A percentile compares a stretch with the other conserved stretches of the same genome.
Evolutionary conservation across 1,284 basidiomycete genomes (phyloP).

Genomic region (Fomitopsis palustris): DNA sequence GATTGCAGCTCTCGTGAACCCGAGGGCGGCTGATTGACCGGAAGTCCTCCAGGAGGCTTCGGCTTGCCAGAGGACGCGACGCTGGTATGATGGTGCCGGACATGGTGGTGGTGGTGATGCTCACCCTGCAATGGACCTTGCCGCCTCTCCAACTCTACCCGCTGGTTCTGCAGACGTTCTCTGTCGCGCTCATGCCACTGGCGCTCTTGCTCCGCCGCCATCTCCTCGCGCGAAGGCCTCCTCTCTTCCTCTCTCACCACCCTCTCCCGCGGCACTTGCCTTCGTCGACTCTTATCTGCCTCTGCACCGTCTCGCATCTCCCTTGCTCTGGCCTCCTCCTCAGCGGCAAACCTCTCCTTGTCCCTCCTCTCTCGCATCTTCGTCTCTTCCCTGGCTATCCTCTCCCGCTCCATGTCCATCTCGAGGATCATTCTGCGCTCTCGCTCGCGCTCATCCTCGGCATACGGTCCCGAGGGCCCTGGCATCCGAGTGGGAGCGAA

Average conservation of each 20-base stretch:
- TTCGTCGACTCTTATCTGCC: slow-evolving; percentile 3
- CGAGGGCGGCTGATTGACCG: slow-evolving; percentile 8
- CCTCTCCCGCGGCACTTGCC: slow-evolving; percentile 11
- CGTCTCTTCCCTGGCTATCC: slow-evolving; percentile 2
- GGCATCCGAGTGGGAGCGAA: slow-evolving; percentile 13
- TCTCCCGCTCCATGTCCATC: slow-evolving; percentile 11
- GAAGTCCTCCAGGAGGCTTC: slow-evolving; percentile 6
- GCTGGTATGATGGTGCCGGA: slow-evolving; percentile 20
- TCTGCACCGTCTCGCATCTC: slow-evolving; percentile 11
- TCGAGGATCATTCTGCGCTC: slow-evolving; percentile 12
- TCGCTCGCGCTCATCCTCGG: slow-evolving; percentile 14
- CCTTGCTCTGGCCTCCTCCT: slow-evolving; percentile 4
- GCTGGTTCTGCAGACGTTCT: slow-evolving; percentile 10
- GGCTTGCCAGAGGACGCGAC: slow-evolving; percentile 5
- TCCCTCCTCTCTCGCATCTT: background rate
- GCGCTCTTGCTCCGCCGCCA: slow-evolving; percentile 16
- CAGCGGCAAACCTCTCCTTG: slow-evolving; percentile 1
- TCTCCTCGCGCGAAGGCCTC: slow-evolving; percentile 7
- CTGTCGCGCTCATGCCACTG: slow-evolving; percentile 11
- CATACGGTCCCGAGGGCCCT: background rate
- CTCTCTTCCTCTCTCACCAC: slow-evolving; percentile 15
- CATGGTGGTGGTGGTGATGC: slow-evolving; percentile 16
- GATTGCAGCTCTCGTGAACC: slow-evolving; percentile 12
- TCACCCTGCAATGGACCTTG: slow-evolving; percentile 12
- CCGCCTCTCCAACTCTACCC: slow-evolving; percentile 15